These are phyloP conservation scores for Cyclaneusma minus DNA, from an alignment of 2,329 filamentous ascomycete species.

Conservation along the genomic window DNA sequence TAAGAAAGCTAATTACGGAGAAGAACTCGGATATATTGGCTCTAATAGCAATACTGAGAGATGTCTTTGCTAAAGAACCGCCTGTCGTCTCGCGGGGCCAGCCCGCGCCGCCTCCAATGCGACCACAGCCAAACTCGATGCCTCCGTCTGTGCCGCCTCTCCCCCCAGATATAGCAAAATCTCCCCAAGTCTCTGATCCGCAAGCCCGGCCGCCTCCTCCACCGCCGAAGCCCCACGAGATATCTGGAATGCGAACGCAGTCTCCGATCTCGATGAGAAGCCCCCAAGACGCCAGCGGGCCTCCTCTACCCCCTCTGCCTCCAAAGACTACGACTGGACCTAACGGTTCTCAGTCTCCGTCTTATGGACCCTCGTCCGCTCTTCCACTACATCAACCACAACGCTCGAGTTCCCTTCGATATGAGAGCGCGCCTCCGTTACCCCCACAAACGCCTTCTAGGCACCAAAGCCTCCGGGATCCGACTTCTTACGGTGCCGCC, in stretches of 20 bases:
- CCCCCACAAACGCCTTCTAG: slow-evolving; percentile 4
- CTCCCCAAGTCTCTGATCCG: slow-evolving; percentile 22
- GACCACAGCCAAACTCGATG: slow-evolving; percentile 21
- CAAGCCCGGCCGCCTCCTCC: slow-evolving; percentile 19
- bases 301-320: slow-evolving; percentile 19
- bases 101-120: slow-evolving; percentile 19
- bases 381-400: slow-evolving; percentile 16
- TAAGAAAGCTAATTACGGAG: slow-evolving; percentile 13
- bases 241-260: slow-evolving; percentile 7
- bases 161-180: slow-evolving; percentile 44
- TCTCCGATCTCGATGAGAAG: slow-evolving; percentile 4
- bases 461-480: slow-evolving; percentile 9
- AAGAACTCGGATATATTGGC: slow-evolving; percentile 74
- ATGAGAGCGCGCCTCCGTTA: slow-evolving; percentile 6
- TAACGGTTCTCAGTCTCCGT: slow-evolving; percentile 2
- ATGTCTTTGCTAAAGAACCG: slow-evolving; percentile 88
- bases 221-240: slow-evolving; percentile 14
- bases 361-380: slow-evolving; percentile 12
- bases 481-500: slow-evolving; percentile 14
- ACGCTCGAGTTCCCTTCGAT: slow-evolving; percentile 14
- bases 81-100: slow-evolving; percentile 66
- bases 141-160: slow-evolving; percentile 59
- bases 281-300: slow-evolving; percentile 12
- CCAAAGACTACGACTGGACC: slow-evolving; percentile 1
- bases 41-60: slow-evolving; percentile 66